A percentile compares a stretch with the other conserved stretches of the same genome.
Conservation (phyloP, 148 eudicot genomes). For the Hydrangea macrophylla region DNA sequence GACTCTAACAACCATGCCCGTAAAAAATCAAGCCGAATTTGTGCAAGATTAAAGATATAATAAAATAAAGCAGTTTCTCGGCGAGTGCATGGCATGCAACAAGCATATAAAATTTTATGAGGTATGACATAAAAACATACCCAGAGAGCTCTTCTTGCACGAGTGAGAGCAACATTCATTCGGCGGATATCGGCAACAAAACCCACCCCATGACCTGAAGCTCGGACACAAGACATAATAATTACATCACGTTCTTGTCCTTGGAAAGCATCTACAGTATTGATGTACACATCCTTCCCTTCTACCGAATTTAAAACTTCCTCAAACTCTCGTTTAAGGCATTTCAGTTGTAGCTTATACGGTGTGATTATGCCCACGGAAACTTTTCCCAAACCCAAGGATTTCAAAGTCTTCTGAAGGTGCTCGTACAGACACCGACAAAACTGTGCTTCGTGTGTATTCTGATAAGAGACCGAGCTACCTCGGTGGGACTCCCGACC, state of each 20-base stretch:
- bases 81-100: too few species aligned
- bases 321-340: slow-evolving; percentile 93
- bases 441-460: slow-evolving; percentile 88
- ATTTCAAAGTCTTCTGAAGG: slow-evolving; percentile 72
- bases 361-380: slow-evolving; percentile 95
- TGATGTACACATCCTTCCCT: slow-evolving; percentile 85
- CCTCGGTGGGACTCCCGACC: slow-evolving; percentile 97
- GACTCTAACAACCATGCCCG: too few species aligned
- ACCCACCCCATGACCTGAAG: slow-evolving; percentile 89
- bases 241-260: slow-evolving; percentile 99
- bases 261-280: slow-evolving; percentile 98
- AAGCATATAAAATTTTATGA: background rate
- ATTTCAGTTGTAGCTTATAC: slow-evolving; percentile 89
- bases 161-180: slow-evolving; percentile 99
- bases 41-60: slow-evolving; percentile 5
- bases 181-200: slow-evolving; percentile 99
- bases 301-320: slow-evolving; percentile 79
- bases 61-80: too few species aligned
- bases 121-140: slow-evolving; percentile 32
- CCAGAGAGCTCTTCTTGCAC: slow-evolving; percentile 98
- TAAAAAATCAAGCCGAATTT: slow-evolving; percentile 9
- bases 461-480: slow-evolving; percentile 91
- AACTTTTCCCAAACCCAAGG: slow-evolving; percentile 69
- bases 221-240: slow-evolving; percentile 99
- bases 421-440: slow-evolving; percentile 90